Evolutionary conservation across 2,329 filamentous ascomycete species (phyloP), one percentile per base, ranked within the genome.

Genomic region (Pleurostoma richardsiae): DNA sequence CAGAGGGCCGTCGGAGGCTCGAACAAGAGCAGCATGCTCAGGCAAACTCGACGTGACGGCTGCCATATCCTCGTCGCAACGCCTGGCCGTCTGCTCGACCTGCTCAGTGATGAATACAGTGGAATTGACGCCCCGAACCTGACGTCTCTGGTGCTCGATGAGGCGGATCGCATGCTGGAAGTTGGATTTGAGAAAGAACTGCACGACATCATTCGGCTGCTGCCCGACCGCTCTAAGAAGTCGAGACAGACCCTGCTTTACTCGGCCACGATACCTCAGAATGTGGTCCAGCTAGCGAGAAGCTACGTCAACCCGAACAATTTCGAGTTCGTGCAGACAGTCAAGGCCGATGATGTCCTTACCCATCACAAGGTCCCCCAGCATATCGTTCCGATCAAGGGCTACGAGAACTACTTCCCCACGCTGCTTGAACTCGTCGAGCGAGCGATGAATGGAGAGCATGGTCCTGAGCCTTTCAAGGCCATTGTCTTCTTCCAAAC

Each of bases 131-230:
- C 88, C 66, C 90, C 62, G 66, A 91, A 88, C 65, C 85, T 97
- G 73, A 87, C 90, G 64, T 95, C 94, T 56, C 77, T 99, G 41
- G 90, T 97, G 54, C 85, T 99, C 41, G 94, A 99, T 58, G 94
- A 99, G 76, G 94, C 94, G 59, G 94, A 99, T 69, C 88, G 94
- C 58, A 96, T 99, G 88, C 80, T 99, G 63, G 94, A 99, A 72
- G 94, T 95, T 75, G 94, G 88, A 3, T 92, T 92, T 59, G 74
- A 84, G 47, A 72, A 73, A 33, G 84, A 83, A 47, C 76, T 92
- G 43, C 67, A 74, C 43, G 64, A 79, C 2, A 88, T 92, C 46
- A 68, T 82, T 47, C 49, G 61, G 0, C 60, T 68, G 40, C 76
- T 96, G 7, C 92, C 92, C 3, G 69, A 77, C 41, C 76, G 78